Percentiles rank a stretch among this genome's conserved stretches.
These are phyloP conservation scores for Mitragyna speciosa DNA, from an alignment of 257 asterid species.

Conservation along the genomic window DNA sequence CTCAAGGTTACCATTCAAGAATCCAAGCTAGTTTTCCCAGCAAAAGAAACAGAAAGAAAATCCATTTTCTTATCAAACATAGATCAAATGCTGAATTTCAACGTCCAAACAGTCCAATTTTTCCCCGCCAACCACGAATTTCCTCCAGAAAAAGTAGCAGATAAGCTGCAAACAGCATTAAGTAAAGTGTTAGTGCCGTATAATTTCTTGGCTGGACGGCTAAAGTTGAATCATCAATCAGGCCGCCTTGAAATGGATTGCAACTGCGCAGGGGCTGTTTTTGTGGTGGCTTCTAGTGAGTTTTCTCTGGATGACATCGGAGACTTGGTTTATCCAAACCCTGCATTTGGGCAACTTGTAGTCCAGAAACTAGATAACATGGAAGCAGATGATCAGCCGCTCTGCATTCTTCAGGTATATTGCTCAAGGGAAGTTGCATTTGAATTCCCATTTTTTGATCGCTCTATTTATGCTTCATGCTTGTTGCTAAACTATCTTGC, in stretches of 20 bases:
- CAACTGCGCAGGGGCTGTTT: conserved; percentile 52
- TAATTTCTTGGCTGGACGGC: conserved; percentile 67
- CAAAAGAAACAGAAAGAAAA: conserved; percentile 28
- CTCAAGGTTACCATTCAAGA: conserved; percentile 57
- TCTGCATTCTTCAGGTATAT: conserved; percentile 72
- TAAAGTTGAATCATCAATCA: conserved; percentile 38
- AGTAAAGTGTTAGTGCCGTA: conserved; percentile 47
- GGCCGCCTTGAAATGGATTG: conserved; percentile 67
- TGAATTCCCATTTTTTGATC: not conserved
- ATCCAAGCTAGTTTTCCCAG: conserved; percentile 48
- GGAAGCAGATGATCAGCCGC: conserved; percentile 55
- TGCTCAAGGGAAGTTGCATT: not conserved
- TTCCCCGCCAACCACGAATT: conserved; percentile 52
- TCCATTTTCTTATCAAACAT: conserved; percentile 64
- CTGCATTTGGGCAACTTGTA: conserved; percentile 70
- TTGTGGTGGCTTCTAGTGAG: conserved; percentile 57
- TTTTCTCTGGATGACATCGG: conserved; percentile 56
- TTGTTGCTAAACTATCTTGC: not conserved
- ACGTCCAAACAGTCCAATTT: conserved; percentile 77
- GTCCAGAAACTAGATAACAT: conserved; percentile 40
- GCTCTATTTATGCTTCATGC: not conserved
- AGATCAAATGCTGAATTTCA: conserved; percentile 70
- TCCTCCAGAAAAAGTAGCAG: conserved; percentile 41
- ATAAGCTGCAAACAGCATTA: conserved; percentile 48
- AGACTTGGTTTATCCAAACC: conserved; percentile 74